Base-by-base conservation (phyloP, 495 filamentous ascomycete genomes). In the Aspergillus sparsus region DNA sequence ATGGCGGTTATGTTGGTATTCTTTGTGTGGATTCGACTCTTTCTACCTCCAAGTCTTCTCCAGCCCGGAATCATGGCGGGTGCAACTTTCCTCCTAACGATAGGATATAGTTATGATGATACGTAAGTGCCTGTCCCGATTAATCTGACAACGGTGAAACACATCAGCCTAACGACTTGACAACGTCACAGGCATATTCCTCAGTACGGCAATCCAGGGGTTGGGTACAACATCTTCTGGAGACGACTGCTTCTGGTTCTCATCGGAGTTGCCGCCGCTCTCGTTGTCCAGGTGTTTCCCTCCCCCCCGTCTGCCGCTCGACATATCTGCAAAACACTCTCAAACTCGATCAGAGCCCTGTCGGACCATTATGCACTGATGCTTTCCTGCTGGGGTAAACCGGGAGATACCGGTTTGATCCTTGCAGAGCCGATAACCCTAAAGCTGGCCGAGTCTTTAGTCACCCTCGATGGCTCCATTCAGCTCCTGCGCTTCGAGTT, bases 361-460 rank as follows among this genome's bases (percentile, higher is more conserved):
- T 75, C 75, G 0, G 76, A 79, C 53, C 75, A 79, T 52, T 80
- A 80, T 55, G 77, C 77, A 13, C 65, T 80, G 2, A 68, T 80
- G 16, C 65, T 80, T 7, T 76, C 77, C 13, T 73, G 70, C 54
- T 78, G 76, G 75, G 66, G 65, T 32, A 67, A 58, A 2, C 27
- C 55, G 0, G 56, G 49, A 7, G 37, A 67, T 5, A 69, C 70
- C 44, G 70, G 71, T 13, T 53, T 62, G 11, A 42, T 67, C 3
- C 61, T 68, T 13, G 72, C 73, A 3, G 71, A 75, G 39, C 67
- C 74, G 21, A 66, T 78, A 7, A 68, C 72, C 2, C 62, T 79
- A 6, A 57, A 71, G n/a, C 52, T 76, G 1, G 68, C 72, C 31
- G 66, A 75, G 27, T 60, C 53, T 7, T 67, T 79, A 13, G 60